Evolutionary conservation across 2,329 filamentous ascomycete genomes (phyloP), one percentile per base, ranked within the genome.

Genomic region (Intubia oerlemansii): DNA sequence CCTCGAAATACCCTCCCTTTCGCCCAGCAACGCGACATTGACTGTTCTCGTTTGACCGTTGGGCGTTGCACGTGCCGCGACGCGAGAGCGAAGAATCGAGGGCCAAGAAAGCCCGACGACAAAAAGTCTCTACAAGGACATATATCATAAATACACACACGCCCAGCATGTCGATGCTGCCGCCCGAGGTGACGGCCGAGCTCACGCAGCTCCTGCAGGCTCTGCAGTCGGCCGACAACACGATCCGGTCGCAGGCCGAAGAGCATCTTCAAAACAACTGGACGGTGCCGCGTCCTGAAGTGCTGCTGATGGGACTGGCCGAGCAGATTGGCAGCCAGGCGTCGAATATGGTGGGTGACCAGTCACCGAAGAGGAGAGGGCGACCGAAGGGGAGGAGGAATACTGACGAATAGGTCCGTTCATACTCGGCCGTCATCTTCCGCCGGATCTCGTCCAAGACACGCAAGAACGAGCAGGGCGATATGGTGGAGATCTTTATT

Each of bases 371-470:
- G n/a, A 23, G 15, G n/a, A n/a, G n/a, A n/a, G n/a, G n/a, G n/a
- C n/a, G n/a, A n/a, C n/a, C n/a, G n/a, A n/a, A n/a, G n/a, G n/a
- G n/a, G n/a, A n/a, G n/a, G n/a, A n/a, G n/a, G n/a, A n/a, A n/a
- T n/a, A n/a, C n/a, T n/a, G n/a, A n/a, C n/a, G 13, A 28, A 35
- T 44, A 92, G 84, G 75, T 73, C 35, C 78, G 88, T 44, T 80
- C 84, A 11, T 98, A 92, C 48, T 72, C 82, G 30, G 79, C 88
- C 31, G 81, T 98, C 25, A 74, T 98, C 38, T 95, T 98, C 55
- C 74, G 88, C 43, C 73, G 84, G 46, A 90, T 95, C 53, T 70
- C 88, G 27, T 84, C 78, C 34, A 92, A 90, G 52, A 76, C 77
- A 27, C 68, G 76, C 42, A 93, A 92, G 57, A 66, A 68, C 37